Conservation (phyloP, 176 grass and related monocot genomes). For the Poa annua region DNA sequence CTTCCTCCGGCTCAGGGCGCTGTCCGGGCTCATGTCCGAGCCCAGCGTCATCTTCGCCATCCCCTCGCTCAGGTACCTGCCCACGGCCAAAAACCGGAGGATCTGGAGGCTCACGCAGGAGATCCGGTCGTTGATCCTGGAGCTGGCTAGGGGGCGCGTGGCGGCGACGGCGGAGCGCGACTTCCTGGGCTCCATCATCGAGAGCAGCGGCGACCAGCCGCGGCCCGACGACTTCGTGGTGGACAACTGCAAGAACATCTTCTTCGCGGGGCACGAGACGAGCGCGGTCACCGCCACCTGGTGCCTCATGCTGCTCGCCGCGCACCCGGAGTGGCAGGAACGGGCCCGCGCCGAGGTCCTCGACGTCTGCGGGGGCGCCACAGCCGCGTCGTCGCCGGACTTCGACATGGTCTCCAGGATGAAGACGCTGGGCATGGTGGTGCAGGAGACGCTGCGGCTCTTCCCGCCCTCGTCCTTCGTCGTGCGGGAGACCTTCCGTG, state of each 20-base stretch:
- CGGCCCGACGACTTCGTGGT: conserved; percentile 71
- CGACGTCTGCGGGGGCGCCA: conserved; percentile 37
- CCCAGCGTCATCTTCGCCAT: conserved; percentile 75
- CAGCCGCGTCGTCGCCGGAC: neutral
- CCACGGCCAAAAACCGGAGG: conserved; percentile 54
- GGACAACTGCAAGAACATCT: conserved; percentile 98
- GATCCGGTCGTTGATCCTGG: conserved; percentile 56
- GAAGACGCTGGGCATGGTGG: conserved; percentile 59
- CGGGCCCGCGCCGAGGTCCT: conserved; percentile 59
- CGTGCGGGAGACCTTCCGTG: conserved; percentile 54
- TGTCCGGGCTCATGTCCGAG: conserved; percentile 61
- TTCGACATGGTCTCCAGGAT: conserved; percentile 59
- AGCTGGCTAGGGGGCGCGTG: conserved; percentile 43
- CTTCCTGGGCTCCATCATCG: conserved; percentile 57
- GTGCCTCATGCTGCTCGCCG: conserved; percentile 87
- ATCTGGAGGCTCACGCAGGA: conserved; percentile 59
- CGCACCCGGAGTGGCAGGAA: conserved; percentile 76
- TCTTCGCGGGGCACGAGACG: conserved; percentile 81
- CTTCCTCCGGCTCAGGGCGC: conserved; percentile 61
- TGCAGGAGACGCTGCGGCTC: conserved; percentile 71
- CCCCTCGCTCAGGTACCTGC: conserved; percentile 59
- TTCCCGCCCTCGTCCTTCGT: conserved; percentile 67
- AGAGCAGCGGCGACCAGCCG: conserved; percentile 21
- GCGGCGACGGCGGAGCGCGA: neutral
- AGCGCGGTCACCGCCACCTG: conserved; percentile 68